Evolutionary conservation across 1,139 yeast species (phyloP).

Genomic region (Zygosaccharomyces sapae): DNA sequence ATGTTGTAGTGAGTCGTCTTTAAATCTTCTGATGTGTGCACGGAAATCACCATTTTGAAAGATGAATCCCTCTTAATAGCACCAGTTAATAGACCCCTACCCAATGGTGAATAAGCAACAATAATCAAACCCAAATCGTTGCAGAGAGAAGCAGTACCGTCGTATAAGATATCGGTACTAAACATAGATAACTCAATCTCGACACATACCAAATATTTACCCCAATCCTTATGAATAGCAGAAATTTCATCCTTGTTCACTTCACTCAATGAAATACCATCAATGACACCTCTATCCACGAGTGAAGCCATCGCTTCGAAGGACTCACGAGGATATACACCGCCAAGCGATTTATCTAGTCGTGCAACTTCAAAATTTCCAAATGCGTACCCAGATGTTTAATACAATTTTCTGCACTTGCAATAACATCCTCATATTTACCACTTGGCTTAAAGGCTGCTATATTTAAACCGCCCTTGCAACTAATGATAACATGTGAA

Average conservation of each 20-base stretch:
- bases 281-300: slow-evolving; percentile 53
- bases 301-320: slow-evolving; percentile 48
- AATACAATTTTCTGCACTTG: slow-evolving; percentile 49
- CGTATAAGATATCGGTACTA: slow-evolving; percentile 52
- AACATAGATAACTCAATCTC: slow-evolving; percentile 74
- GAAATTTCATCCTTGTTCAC: slow-evolving; percentile 56
- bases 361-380: slow-evolving; percentile 70
- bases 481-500: slow-evolving; percentile 51
- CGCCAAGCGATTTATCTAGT: slow-evolving; percentile 47
- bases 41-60: slow-evolving; percentile 51
- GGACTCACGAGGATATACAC: slow-evolving; percentile 39
- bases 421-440: slow-evolving; percentile 43
- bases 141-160: slow-evolving; percentile 57
- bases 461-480: slow-evolving; percentile 59
- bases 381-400: slow-evolving; percentile 46
- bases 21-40: slow-evolving; percentile 52
- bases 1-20: slow-evolving; percentile 49
- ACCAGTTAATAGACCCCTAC: slow-evolving; percentile 76
- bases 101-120: slow-evolving; percentile 76
- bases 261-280: slow-evolving; percentile 69
- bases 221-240: slow-evolving; percentile 47
- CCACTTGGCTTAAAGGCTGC: slow-evolving; percentile 46
- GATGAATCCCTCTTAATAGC: slow-evolving; percentile 38
- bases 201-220: slow-evolving; percentile 55
- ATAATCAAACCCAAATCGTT: slow-evolving; percentile 60